Evolutionary conservation across 1,139 yeast species (phyloP).

Genomic region (Saccharomyces hybrid): DNA sequence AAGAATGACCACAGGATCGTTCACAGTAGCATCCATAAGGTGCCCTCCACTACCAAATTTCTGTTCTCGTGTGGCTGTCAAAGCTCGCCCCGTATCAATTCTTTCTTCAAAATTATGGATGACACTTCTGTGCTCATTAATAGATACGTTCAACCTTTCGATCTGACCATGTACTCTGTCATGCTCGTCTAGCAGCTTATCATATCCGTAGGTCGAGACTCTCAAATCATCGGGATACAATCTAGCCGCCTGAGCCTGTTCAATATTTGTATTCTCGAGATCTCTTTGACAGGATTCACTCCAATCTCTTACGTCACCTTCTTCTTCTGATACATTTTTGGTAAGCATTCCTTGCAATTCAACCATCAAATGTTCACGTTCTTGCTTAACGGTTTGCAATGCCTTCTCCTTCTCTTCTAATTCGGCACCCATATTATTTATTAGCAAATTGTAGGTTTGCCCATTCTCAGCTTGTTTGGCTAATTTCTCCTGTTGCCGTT

Average conservation of each 20-base stretch:
- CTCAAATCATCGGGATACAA: background rate
- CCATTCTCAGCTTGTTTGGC: slow-evolving; percentile 3
- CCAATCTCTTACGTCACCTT: slow-evolving; percentile 12
- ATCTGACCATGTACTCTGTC: background rate
- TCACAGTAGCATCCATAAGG: slow-evolving; percentile 10
- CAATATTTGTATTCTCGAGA: background rate
- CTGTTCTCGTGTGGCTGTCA: background rate
- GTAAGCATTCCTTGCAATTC: slow-evolving; percentile 12
- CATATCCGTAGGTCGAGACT: background rate
- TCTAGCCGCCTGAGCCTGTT: background rate
- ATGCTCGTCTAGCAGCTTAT: background rate
- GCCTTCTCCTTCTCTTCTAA: slow-evolving; percentile 26
- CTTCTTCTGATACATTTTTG: slow-evolving; percentile 2
- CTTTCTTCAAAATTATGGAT: background rate
- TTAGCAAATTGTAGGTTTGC: slow-evolving; percentile 5
- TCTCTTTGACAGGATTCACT: slow-evolving; percentile 5
- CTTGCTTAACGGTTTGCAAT: slow-evolving; percentile 16
- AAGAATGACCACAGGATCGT: slow-evolving; percentile 9
- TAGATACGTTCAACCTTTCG: background rate
- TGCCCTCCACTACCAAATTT: slow-evolving; percentile 3
- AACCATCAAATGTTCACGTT: slow-evolving; percentile 18
- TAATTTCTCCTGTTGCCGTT: background rate
- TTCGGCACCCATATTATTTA: background rate
- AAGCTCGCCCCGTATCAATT: background rate
- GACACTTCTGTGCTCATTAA: background rate